These are phyloP conservation scores for Metarhizium rileyi DNA, from an alignment of 2,329 filamentous ascomycete genomes.

Conservation along the genomic window DNA sequence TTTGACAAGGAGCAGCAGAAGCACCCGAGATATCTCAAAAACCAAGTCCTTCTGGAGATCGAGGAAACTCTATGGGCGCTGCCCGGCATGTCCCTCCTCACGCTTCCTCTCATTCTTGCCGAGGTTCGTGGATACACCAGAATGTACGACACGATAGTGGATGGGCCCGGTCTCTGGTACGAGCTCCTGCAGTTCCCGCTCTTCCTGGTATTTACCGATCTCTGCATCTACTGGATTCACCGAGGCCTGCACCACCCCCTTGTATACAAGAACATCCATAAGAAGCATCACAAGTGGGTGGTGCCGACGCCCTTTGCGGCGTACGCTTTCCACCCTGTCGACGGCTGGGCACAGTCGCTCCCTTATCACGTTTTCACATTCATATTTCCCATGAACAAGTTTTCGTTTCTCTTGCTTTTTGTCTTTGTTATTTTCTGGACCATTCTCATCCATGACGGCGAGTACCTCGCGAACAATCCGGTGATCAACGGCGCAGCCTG, in stretches of 20 bases:
- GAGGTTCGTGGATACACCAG: constrained; percentile 80
- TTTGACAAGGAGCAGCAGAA: constrained; percentile 86
- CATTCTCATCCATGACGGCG: not conserved
- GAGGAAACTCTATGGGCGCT: constrained; percentile 65
- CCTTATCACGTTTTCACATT: constrained; percentile 1
- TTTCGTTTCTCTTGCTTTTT: constrained; percentile 20
- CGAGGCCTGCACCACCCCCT: constrained; percentile 65
- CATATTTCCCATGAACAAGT: constrained; percentile 2
- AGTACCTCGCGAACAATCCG: not conserved
- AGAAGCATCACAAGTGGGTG: constrained; percentile 5
- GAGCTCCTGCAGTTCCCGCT: constrained; percentile 75
- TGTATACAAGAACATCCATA: constrained; percentile 7
- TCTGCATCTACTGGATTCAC: constrained; percentile 80
- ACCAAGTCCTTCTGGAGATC: constrained; percentile 83
- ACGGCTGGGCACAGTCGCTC: constrained; percentile 2
- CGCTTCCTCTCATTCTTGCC: constrained; percentile 67
- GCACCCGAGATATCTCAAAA: constrained; percentile 91
- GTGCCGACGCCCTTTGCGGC: constrained; percentile 5
- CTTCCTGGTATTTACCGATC: constrained; percentile 83
- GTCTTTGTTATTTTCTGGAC: constrained; percentile 32
- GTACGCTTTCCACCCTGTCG: constrained; percentile 4
- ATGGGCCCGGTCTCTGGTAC: constrained; percentile 71
- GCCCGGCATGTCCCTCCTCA: constrained; percentile 75
- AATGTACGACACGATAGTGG: constrained; percentile 68
- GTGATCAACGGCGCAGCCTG: constrained; percentile 1